phyloP scores from a whole-genome alignment of 2,329 filamentous ascomycete genomes.

The Cytospora piceae region DNA sequence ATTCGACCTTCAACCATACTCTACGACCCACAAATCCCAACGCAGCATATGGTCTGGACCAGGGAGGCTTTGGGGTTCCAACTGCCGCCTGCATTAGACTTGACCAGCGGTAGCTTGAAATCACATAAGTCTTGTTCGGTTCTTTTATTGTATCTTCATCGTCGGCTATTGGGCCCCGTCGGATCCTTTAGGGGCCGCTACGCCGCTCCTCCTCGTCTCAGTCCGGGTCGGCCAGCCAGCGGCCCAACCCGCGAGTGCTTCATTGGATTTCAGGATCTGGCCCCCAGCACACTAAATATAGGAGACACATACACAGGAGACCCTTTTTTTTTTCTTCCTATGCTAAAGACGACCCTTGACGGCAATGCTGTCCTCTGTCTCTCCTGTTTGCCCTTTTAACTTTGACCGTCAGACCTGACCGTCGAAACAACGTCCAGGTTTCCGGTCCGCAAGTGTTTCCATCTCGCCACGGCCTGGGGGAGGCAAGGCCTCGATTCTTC shows the following conservation, averaged over 20 bases:
- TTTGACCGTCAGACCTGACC: conserved; percentile 19
- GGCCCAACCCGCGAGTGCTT: conserved; percentile 22
- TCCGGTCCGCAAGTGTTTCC: neutral
- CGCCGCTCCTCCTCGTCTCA: conserved; percentile 24
- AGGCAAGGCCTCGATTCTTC: conserved; percentile 6
- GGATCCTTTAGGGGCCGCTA: neutral
- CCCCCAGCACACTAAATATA: conserved; percentile 20
- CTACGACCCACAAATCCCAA: neutral
- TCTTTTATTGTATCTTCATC: conserved; percentile 1
- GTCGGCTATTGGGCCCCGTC: conserved; percentile 2
- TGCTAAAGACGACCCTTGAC: conserved; percentile 5
- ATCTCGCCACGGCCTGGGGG: conserved; percentile 12
- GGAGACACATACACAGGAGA: neutral
- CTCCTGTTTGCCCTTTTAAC: conserved; percentile 11
- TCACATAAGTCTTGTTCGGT: neutral
- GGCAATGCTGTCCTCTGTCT: conserved; percentile 5
- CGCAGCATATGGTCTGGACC: conserved; percentile 1
- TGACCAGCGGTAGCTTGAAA: neutral
- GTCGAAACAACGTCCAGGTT: conserved; percentile 20
- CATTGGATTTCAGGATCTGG: conserved; percentile 8
- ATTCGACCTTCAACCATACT: conserved; percentile 1
- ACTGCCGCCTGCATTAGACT: neutral
- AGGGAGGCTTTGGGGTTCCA: conserved; percentile 1
- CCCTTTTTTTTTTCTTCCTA: no score
- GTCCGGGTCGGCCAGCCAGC: conserved; percentile 17